These are phyloP conservation scores for Fraxinus sp. DNA, from an alignment of 305 asterid genomes.

Conservation along the genomic window DNA sequence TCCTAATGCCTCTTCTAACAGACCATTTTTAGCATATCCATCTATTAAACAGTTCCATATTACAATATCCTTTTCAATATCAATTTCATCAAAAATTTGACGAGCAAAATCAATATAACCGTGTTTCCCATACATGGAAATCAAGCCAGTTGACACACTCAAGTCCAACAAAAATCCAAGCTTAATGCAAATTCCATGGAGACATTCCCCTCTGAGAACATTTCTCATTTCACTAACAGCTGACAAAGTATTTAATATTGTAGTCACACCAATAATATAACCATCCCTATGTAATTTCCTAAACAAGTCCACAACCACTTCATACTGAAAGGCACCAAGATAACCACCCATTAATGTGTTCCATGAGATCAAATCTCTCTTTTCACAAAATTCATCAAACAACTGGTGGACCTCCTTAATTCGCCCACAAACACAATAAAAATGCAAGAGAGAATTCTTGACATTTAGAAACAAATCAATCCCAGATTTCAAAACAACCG, in stretches of 20 bases:
- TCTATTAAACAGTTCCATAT: slow-evolving; percentile 73
- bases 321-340: slow-evolving; percentile 31
- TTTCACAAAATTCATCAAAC: slow-evolving; percentile 48
- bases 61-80: slow-evolving; percentile 42
- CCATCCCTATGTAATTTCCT: slow-evolving; percentile 27
- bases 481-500: slow-evolving; percentile 48
- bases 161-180: slow-evolving; percentile 44
- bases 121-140: slow-evolving; percentile 62
- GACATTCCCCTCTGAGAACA: slow-evolving; percentile 28
- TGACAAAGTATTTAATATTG: slow-evolving; percentile 40
- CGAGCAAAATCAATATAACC: slow-evolving; percentile 34
- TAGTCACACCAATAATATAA: slow-evolving; percentile 29
- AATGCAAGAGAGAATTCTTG: slow-evolving; percentile 53
- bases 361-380: slow-evolving; percentile 53
- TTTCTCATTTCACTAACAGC: slow-evolving; percentile 33
- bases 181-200: slow-evolving; percentile 54
- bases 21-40: slow-evolving; percentile 50
- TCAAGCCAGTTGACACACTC: slow-evolving; percentile 46
- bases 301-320: slow-evolving; percentile 41
- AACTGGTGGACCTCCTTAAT: slow-evolving; percentile 46
- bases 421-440: slow-evolving; percentile 49
- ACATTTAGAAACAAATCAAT: slow-evolving; percentile 46
- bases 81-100: slow-evolving; percentile 47
- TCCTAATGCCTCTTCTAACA: slow-evolving; percentile 42
- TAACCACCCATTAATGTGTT: slow-evolving; percentile 68